Percentiles rank a stretch among this genome's conserved stretches.
Conservation (phyloP, 139 green algal species). For the Chlamydomonas schloesseri region DNA sequence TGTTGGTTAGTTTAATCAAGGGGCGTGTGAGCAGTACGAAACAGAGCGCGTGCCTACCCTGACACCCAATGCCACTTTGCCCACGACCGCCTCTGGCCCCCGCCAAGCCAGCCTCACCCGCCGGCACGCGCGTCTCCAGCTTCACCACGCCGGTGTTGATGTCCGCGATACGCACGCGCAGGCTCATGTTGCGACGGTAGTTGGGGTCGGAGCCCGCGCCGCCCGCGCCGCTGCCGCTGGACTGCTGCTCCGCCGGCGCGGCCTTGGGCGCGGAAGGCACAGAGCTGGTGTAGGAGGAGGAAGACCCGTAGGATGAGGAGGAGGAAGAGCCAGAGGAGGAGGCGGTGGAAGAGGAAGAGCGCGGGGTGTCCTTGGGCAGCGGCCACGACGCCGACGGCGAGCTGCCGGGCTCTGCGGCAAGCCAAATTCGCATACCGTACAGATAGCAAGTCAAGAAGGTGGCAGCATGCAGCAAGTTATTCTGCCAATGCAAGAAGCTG, state of each 20-base stretch:
- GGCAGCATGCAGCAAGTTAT: too few species aligned
- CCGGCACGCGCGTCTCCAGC: conserved; percentile 68
- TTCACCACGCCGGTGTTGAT: conserved; percentile 47
- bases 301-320: background rate
- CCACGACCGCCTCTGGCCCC: too few species aligned
- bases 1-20: too few species aligned
- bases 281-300: background rate
- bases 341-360: background rate
- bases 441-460: too few species aligned
- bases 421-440: too few species aligned
- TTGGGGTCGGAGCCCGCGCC: background rate
- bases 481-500: too few species aligned
- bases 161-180: conserved; percentile 24
- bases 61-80: too few species aligned
- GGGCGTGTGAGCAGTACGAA: too few species aligned
- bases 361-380: background rate
- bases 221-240: background rate
- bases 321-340: background rate
- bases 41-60: too few species aligned
- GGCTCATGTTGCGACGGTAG: conserved; percentile 33
- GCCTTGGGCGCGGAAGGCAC: background rate
- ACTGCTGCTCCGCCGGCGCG: background rate
- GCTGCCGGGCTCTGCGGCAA: background rate
- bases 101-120: too few species aligned
- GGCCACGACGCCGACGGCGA: background rate